A percentile compares a stretch with the other conserved stretches of the same genome.
Conservation (phyloP, 495 filamentous ascomycete genomes). For the Penicillium cosmopolitanum region DNA sequence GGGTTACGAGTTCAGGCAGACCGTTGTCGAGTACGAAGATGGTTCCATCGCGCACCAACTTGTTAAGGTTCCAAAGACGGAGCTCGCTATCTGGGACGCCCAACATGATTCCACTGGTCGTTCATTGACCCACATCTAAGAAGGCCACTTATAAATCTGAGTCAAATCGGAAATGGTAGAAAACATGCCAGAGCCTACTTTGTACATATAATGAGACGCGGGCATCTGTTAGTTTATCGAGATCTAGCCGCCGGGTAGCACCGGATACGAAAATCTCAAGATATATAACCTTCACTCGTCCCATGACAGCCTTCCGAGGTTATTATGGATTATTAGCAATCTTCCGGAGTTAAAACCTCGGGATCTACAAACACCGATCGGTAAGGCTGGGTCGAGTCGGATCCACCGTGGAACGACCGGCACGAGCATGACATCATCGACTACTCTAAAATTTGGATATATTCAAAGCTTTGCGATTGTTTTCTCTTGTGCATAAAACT, state of each 20-base stretch:
- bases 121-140: not conserved
- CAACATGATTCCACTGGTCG: constrained; percentile 50
- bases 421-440: constrained; percentile 3
- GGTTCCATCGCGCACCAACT: constrained; percentile 55
- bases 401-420: constrained; percentile 3
- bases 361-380: not conserved
- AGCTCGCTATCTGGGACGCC: constrained; percentile 56
- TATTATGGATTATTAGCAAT: not conserved
- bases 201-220: not conserved
- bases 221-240: not conserved
- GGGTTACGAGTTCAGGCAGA: constrained; percentile 57
- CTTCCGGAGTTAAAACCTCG: not conserved
- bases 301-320: not conserved
- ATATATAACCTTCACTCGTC: not conserved
- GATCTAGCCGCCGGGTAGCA: not conserved
- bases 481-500: not conserved
- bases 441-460: not conserved
- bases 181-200: no score
- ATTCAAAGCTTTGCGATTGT: not conserved
- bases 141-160: no score
- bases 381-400: constrained; percentile 2
- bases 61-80: constrained; percentile 54
- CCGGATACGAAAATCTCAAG: not conserved
- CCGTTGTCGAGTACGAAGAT: constrained; percentile 51
- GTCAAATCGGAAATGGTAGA: no score